Evolutionary conservation across 768 basidiomycete genomes (phyloP), one percentile per base, ranked within the genome.

Genomic region (Agrocybe chaxingu): DNA sequence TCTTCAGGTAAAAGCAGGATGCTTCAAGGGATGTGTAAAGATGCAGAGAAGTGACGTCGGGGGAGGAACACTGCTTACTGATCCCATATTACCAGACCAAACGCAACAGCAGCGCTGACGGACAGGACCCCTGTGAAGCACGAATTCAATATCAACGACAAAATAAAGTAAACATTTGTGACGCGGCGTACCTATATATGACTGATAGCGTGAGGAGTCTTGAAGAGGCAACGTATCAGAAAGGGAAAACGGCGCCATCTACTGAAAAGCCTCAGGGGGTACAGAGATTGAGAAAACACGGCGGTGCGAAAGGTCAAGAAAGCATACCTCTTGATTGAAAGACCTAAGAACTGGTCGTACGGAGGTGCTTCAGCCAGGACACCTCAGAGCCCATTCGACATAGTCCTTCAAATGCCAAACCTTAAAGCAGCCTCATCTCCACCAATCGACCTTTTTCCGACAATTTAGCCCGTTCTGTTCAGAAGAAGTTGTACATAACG

Each of bases 31-130:
- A 11, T 55, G 3, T 43, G 34, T 31, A 30, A 33, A 31, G 18
- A 13, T 24, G 19, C 12, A 10, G 4, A 34, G 9, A 8, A 36
- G n/a, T 35, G 41, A 12, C 10, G 51, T 19, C 18, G 6, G 3
- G 11, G 19, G 13, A 37, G 38, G 34, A 0, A 5, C 1, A 24
- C 3, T 19, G 55, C 68, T 36, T 30, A 67, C 66, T 66, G 66
- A 40, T 69, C 68, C 65, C 68, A 69, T 6, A 62, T 47, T n/a
- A 67, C 57, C n/a, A 66, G 50, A 7, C 57, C 65, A 35, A 67
- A 61, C 10, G 63, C 68, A 34, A 65, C 62, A 2, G 61, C 64
- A 38, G 63, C 63, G 37, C 59, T 62, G 24, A 69, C 32, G 34
- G 59, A 52, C n/a, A 60, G 35, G 19, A 40, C 41, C 8, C 59